Conservation (phyloP, 2,329 filamentous ascomycete genomes). For the Stemphylium beticola region DNA sequence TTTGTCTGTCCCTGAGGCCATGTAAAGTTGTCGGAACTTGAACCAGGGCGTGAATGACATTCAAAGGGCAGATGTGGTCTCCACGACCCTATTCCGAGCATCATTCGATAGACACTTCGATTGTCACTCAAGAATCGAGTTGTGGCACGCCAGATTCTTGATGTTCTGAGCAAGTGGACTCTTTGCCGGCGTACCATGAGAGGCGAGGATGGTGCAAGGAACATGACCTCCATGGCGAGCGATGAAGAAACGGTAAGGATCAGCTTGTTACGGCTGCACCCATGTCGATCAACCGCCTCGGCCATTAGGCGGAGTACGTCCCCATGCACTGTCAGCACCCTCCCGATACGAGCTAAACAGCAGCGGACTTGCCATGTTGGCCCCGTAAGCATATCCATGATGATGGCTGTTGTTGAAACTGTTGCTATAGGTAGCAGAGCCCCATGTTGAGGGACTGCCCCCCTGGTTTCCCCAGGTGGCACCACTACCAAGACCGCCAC, state of each 20-base stretch:
- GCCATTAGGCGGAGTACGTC: constrained; percentile 46
- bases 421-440: constrained; percentile 30
- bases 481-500: constrained; percentile 31
- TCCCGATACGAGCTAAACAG: constrained; percentile 51
- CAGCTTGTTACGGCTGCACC: constrained; percentile 23
- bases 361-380: constrained; percentile 49
- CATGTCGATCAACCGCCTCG: constrained; percentile 45
- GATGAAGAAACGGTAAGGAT: constrained; percentile 9
- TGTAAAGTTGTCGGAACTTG: not conserved
- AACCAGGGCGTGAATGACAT: not conserved
- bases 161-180: not conserved
- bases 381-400: constrained; percentile 24
- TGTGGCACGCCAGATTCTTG: not conserved
- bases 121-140: not conserved
- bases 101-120: not conserved
- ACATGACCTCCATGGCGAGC: constrained; percentile 1
- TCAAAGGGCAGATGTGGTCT: not conserved
- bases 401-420: constrained; percentile 26
- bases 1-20: not conserved
- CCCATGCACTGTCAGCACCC: constrained; percentile 39
- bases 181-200: constrained; percentile 2
- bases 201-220: not conserved
- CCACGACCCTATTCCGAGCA: not conserved
- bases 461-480: constrained; percentile 42
- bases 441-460: constrained; percentile 31